A percentile compares a stretch with the other conserved stretches of the same genome.
Conservation (phyloP, 2,329 filamentous ascomycete species). For the Colletotrichum acutatum region DNA sequence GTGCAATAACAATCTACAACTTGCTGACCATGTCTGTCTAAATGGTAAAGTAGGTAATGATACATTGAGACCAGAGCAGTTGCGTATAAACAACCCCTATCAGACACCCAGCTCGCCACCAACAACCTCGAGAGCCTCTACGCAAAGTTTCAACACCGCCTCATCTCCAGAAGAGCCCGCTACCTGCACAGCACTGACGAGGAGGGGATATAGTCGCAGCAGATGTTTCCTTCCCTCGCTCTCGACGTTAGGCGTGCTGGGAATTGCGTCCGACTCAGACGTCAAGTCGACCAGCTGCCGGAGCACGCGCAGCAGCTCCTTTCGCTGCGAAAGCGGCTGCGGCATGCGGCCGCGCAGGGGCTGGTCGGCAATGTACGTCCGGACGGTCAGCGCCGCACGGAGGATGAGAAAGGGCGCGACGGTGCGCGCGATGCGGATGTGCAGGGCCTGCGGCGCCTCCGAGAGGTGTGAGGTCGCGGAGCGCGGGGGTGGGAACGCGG, state of each 20-base stretch:
- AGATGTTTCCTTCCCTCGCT: conserved; percentile 78
- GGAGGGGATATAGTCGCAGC: conserved; percentile 81
- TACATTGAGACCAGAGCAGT: conserved; percentile 6
- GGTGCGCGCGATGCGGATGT: conserved; percentile 75
- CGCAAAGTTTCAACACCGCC: conserved; percentile 66
- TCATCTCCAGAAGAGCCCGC: conserved; percentile 69
- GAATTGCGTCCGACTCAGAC: conserved; percentile 77
- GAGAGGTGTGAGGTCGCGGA: conserved; percentile 33
- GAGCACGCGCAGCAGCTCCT: conserved; percentile 81
- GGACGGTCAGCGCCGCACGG: conserved; percentile 82
- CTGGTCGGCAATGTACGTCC: conserved; percentile 89
- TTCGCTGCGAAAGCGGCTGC: conserved; percentile 82
- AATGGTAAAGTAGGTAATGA: conserved; percentile 1
- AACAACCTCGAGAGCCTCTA: conserved; percentile 70
- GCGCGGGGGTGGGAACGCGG: conserved; percentile 47
- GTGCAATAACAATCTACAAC: background rate
- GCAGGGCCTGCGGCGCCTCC: conserved; percentile 48
- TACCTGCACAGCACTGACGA: conserved; percentile 71
- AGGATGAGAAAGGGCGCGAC: conserved; percentile 85
- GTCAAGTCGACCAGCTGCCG: conserved; percentile 72
- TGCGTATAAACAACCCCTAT: background rate
- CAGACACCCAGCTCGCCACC: conserved; percentile 64
- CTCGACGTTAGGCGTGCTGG: conserved; percentile 61
- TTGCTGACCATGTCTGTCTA: background rate
- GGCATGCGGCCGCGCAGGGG: conserved; percentile 90